Percentiles rank a stretch among this genome's conserved stretches.
Evolutionary conservation across 2,329 filamentous ascomycete species (phyloP).

Genomic region (Pseudocercospora fuligena): DNA sequence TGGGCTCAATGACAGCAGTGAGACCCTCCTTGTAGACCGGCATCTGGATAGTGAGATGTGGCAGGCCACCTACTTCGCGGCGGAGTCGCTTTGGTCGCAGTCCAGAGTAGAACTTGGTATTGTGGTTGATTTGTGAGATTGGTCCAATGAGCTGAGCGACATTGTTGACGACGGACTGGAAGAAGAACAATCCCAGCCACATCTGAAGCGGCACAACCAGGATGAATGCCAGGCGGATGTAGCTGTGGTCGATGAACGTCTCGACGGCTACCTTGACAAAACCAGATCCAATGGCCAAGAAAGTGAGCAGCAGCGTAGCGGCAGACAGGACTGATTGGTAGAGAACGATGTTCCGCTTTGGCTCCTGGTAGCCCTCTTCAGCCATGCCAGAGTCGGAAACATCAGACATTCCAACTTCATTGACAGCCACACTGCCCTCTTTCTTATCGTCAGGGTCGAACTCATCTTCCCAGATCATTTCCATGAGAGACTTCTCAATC

Average conservation of each 20-base stretch:
- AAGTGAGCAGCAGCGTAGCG: slow-evolving; percentile 58
- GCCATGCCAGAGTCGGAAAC: slow-evolving; percentile 42
- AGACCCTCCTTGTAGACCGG: slow-evolving; percentile 52
- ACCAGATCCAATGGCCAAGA: slow-evolving; percentile 61
- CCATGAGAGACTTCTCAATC: slow-evolving; percentile 60
- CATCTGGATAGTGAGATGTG: slow-evolving; percentile 61
- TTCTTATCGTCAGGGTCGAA: slow-evolving; percentile 50
- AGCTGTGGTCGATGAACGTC: slow-evolving; percentile 58
- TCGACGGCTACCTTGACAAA: slow-evolving; percentile 62
- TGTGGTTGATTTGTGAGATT: slow-evolving; percentile 49
- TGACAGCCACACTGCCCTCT: slow-evolving; percentile 43
- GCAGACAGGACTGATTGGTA: slow-evolving; percentile 61
- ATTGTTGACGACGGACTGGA: slow-evolving; percentile 50
- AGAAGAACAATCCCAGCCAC: slow-evolving; percentile 63
- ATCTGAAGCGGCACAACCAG: slow-evolving; percentile 59
- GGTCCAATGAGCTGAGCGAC: slow-evolving; percentile 51
- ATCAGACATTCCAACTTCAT: slow-evolving; percentile 36
- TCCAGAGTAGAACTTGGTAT: slow-evolving; percentile 55
- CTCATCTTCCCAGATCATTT: slow-evolving; percentile 62
- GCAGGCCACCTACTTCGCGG: slow-evolving; percentile 43
- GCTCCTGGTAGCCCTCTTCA: slow-evolving; percentile 44
- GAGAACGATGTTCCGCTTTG: slow-evolving; percentile 57
- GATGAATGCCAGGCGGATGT: slow-evolving; percentile 60
- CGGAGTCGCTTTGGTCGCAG: slow-evolving; percentile 46
- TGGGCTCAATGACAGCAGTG: slow-evolving; percentile 45